Evolutionary conservation across 2,329 filamentous ascomycete genomes (phyloP).

Genomic region (Cladophialophora carrionii): DNA sequence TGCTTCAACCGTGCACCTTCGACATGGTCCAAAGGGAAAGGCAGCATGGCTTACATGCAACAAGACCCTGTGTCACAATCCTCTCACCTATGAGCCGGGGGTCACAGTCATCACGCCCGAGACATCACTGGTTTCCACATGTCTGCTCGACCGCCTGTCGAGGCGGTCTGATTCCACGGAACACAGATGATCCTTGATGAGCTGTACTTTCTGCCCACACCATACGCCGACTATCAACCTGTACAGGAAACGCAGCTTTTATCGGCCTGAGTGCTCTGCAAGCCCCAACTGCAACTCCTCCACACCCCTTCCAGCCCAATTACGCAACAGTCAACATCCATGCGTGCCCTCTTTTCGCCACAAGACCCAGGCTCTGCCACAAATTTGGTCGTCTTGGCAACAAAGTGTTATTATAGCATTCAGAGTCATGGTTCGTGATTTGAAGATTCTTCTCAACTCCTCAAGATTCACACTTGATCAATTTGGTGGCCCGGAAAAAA

Average conservation of each 20-base stretch:
- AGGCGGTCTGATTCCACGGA: background rate
- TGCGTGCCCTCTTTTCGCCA: background rate
- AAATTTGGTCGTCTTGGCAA: background rate
- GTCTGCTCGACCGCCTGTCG: background rate
- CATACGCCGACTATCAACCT: background rate
- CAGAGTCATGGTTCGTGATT: background rate
- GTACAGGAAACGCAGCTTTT: background rate
- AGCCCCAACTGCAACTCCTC: background rate
- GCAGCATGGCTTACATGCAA: background rate
- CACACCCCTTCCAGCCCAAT: background rate
- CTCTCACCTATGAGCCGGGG: background rate
- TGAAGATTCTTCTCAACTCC: background rate
- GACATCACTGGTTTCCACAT: background rate
- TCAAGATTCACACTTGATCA: background rate
- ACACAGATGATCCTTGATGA: background rate
- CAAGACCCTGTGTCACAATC: background rate
- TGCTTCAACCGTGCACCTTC: background rate
- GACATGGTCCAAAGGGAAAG: background rate
- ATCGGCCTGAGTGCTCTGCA: background rate
- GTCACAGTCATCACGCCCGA: background rate
- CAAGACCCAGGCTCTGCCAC: background rate
- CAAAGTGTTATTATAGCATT: background rate
- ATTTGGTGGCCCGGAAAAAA: background rate
- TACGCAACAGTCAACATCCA: background rate
- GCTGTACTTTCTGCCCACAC: too few species aligned